Conservation (phyloP, 1,284 basidiomycete species). For the Irpex sp. region DNA sequence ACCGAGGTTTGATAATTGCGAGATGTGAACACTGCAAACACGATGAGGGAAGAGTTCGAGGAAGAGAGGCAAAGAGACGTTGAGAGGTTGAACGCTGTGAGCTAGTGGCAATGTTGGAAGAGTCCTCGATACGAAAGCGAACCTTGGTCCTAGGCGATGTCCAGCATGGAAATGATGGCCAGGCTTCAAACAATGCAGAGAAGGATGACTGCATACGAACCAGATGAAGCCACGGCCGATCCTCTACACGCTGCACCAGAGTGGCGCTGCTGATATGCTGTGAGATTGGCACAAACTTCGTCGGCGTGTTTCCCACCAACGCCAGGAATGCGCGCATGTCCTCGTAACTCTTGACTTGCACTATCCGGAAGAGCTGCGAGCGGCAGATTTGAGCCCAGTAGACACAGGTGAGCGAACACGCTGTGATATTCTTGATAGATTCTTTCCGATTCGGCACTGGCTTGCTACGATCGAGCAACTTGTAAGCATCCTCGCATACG, state of each 20-base stretch:
- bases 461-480: neutral
- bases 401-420: neutral
- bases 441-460: neutral
- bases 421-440: neutral
- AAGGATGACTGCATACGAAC: neutral
- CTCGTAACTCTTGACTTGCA: neutral
- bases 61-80: too few species aligned
- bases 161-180: too few species aligned
- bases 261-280: neutral
- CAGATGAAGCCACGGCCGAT: neutral
- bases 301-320: neutral
- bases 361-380: neutral
- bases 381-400: neutral
- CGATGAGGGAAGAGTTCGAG: too few species aligned
- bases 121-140: too few species aligned
- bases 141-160: too few species aligned
- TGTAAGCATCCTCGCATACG: neutral
- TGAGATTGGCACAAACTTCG: neutral
- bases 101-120: too few species aligned
- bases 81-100: too few species aligned
- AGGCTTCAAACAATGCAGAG: too few species aligned
- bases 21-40: too few species aligned
- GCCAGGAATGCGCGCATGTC: neutral
- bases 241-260: neutral
- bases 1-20: too few species aligned